These are phyloP conservation scores for Populus hybrid DNA, from an alignment of 441 rosid species.

Conservation along the genomic window DNA sequence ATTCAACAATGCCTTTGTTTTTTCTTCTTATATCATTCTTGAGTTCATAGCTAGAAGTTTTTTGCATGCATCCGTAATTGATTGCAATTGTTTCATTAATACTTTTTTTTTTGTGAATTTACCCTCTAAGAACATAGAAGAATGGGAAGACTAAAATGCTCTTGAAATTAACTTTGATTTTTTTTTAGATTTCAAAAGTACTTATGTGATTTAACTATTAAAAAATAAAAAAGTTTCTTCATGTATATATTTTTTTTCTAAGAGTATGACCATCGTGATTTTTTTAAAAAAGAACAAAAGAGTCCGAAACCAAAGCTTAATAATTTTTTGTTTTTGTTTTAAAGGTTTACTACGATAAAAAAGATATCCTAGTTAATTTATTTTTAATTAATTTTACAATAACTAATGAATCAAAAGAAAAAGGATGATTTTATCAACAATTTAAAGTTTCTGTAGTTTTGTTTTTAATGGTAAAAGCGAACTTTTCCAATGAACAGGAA, in stretches of 20 bases:
- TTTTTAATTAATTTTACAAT: background rate
- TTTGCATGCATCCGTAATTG: background rate
- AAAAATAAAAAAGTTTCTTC: too few relatives aligned
- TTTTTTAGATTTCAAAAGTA: too few relatives aligned
- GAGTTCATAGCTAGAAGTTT: background rate
- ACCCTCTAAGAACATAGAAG: background rate
- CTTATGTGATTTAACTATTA: too few relatives aligned
- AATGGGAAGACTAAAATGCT: too few relatives aligned
- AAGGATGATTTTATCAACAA: background rate
- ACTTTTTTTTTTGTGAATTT: background rate
- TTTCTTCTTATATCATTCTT: background rate
- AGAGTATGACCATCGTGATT: too few relatives aligned
- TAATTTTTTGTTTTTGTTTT: too few relatives aligned
- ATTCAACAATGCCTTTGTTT: background rate
- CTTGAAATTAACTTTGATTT: too few relatives aligned
- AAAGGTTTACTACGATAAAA: too few relatives aligned
- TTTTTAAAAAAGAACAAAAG: too few relatives aligned
- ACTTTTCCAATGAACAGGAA: background rate
- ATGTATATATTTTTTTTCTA: too few relatives aligned
- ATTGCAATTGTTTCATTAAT: background rate
- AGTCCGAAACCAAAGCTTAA: too few relatives aligned
- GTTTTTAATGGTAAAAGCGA: background rate
- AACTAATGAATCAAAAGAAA: background rate
- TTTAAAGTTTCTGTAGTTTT: background rate
- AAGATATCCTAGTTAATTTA: too few relatives aligned